Percentiles rank a stretch among this genome's conserved stretches.
phyloP scores from a whole-genome alignment of 768 basidiomycete genomes.

The Xerocomellus amylosporus region DNA sequence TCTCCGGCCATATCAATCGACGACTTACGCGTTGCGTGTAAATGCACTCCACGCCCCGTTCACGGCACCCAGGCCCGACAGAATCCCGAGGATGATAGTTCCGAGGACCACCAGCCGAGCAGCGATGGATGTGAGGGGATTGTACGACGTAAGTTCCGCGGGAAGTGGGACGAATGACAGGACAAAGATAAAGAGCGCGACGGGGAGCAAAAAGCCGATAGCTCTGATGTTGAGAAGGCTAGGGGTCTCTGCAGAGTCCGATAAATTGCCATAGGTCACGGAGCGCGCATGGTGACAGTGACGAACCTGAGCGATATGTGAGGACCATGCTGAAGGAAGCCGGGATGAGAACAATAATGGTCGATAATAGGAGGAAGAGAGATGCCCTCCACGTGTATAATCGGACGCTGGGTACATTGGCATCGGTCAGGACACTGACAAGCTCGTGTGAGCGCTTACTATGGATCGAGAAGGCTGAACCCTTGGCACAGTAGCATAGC shows the following conservation, averaged over 20 bases:
- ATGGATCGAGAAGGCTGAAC: conserved; percentile 47
- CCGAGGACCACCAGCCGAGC: conserved; percentile 73
- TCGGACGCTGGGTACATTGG: conserved; percentile 45
- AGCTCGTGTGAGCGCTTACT: conserved; percentile 40
- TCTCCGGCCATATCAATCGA: conserved; percentile 12
- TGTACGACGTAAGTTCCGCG: conserved; percentile 38
- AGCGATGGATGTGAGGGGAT: conserved; percentile 47
- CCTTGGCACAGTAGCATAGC: conserved; percentile 72
- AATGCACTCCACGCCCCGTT: conserved; percentile 55
- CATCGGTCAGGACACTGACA: conserved; percentile 2
- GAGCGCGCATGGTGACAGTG: background rate
- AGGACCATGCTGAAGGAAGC: conserved; percentile 60
- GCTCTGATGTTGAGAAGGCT: conserved; percentile 20
- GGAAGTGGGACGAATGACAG: conserved; percentile 73
- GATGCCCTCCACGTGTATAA: conserved; percentile 68
- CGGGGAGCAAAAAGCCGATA: conserved; percentile 41
- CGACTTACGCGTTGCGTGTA: conserved; percentile 25
- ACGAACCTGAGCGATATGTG: conserved; percentile 39
- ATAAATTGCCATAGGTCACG: background rate
- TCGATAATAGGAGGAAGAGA: conserved; percentile 53
- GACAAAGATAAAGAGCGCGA: conserved; percentile 52
- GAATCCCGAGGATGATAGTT: conserved; percentile 70
- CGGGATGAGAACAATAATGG: conserved; percentile 66
- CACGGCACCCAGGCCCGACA: conserved; percentile 79
- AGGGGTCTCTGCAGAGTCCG: conserved; percentile 20